Percentiles rank a stretch among this genome's conserved stretches.
Evolutionary conservation across 306 rosid genomes (phyloP).

Genomic region (Dryas drummondii): DNA sequence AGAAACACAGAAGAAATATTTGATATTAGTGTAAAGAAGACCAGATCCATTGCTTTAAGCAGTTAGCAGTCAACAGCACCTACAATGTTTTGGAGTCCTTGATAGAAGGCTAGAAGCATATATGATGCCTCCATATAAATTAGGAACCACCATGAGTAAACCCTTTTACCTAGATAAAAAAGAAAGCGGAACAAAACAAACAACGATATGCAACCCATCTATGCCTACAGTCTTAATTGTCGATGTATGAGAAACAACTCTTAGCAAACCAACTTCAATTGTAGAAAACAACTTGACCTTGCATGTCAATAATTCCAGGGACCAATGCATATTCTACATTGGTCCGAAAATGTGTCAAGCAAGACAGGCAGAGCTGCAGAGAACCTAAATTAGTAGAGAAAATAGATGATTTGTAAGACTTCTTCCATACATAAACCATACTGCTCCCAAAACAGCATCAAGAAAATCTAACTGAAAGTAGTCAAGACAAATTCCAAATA

Average conservation of each 20-base stretch:
- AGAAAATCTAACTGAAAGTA: conserved; percentile 10
- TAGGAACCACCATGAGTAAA: neutral
- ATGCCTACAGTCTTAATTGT: neutral
- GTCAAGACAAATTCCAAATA: conserved; percentile 33
- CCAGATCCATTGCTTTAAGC: too few relatives aligned
- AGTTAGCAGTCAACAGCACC: too few relatives aligned
- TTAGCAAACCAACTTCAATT: neutral
- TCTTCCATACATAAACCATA: conserved; percentile 16
- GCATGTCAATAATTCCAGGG: neutral
- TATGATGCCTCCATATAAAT: too few relatives aligned
- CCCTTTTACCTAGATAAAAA: neutral
- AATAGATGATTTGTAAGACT: conserved; percentile 7
- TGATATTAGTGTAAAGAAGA: too few relatives aligned
- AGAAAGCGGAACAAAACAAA: neutral
- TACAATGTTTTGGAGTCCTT: too few relatives aligned
- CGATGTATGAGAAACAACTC: neutral
- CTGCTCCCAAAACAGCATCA: conserved; percentile 21
- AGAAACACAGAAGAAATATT: neutral
- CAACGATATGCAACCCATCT: too few relatives aligned
- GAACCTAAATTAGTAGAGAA: neutral
- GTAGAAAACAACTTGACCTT: neutral
- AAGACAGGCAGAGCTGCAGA: neutral
- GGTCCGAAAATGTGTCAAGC: neutral
- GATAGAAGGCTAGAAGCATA: too few relatives aligned
- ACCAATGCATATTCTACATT: neutral